A percentile compares a stretch with the other conserved stretches of the same genome.
phyloP scores from a whole-genome alignment of 139 green algal genomes.

The Chlamydomonas incerta region DNA sequence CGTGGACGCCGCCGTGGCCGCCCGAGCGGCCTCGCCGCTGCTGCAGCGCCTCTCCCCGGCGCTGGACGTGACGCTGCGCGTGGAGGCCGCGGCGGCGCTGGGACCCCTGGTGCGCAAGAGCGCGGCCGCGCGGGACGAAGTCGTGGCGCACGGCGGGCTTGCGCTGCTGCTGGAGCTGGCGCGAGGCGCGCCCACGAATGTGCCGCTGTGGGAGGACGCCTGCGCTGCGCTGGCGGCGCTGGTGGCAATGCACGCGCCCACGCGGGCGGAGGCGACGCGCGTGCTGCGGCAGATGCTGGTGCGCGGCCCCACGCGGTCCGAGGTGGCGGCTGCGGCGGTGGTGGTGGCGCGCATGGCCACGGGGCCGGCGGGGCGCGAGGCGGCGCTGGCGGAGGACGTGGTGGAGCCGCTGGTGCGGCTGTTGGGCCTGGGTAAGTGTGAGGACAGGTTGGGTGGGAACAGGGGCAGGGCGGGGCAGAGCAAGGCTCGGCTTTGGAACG shows the following conservation, averaged over 20 bases:
- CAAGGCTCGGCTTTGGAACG: too few relatives aligned
- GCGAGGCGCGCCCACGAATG: background rate
- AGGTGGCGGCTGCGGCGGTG: constrained; percentile 22
- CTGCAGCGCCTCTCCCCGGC: background rate
- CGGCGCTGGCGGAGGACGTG: constrained; percentile 37
- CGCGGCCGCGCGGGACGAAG: background rate
- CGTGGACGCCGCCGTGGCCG: constrained; percentile 18
- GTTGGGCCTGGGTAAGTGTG: background rate
- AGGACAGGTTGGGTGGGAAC: too few relatives aligned
- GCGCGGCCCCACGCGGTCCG: constrained; percentile 8
- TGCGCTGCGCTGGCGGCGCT: constrained; percentile 3
- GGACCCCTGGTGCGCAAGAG: constrained; percentile 1
- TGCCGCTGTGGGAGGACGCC: constrained; percentile 27
- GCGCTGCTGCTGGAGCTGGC: constrained; percentile 13
- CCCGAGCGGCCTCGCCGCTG: background rate
- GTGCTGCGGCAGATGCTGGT: constrained; percentile 37
- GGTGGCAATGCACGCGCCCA: constrained; percentile 26
- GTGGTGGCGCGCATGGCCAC: constrained; percentile 8
- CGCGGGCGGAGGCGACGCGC: background rate
- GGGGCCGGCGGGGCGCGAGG: constrained; percentile 23
- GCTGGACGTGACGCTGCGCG: background rate
- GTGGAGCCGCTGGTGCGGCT: constrained; percentile 26
- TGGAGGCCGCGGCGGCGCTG: constrained; percentile 18
- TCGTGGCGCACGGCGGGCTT: background rate
- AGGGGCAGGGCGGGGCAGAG: too few relatives aligned